Evolutionary conservation across 129 eudicot genomes (phyloP).

Genomic region (Solidago caesia): DNA sequence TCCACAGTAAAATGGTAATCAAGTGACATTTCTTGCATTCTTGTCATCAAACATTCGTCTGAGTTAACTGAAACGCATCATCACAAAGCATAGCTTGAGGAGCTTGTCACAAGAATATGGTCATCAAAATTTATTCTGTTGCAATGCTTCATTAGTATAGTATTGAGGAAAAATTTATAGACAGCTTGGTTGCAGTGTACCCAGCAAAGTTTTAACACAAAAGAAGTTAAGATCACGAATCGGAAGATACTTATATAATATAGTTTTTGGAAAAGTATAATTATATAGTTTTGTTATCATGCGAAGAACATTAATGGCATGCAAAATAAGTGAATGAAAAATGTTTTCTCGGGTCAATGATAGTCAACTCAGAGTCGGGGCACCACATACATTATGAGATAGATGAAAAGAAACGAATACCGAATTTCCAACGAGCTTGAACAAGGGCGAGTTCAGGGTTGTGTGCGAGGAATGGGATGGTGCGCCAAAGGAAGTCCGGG

Average conservation of each 20-base stretch:
- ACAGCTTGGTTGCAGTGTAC: too few relatives aligned
- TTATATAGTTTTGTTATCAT: neutral
- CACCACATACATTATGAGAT: neutral
- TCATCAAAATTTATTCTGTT: neutral
- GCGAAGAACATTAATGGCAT: too few relatives aligned
- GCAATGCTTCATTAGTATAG: neutral
- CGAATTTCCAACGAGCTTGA: conserved; percentile 93
- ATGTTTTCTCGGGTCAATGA: neutral
- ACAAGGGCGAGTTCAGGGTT: conserved; percentile 80
- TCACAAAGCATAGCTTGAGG: neutral
- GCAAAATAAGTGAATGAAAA: neutral
- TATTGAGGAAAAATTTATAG: neutral
- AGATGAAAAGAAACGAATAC: conserved; percentile 27
- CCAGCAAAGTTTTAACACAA: too few relatives aligned
- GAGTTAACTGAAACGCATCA: conserved; percentile 61
- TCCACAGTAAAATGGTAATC: conserved; percentile 92
- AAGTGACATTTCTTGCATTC: conserved; percentile 97
- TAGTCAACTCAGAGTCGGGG: neutral
- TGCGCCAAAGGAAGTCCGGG: conserved; percentile 64
- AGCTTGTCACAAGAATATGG: neutral
- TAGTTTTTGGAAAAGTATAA: too few relatives aligned
- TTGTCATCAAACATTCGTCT: conserved; percentile 93
- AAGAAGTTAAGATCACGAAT: too few relatives aligned
- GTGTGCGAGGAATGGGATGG: conserved; percentile 74
- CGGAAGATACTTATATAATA: neutral